These are phyloP conservation scores for Psophocarpus tetragonolobus DNA, from an alignment of 306 rosid genomes.

Conservation along the genomic window DNA sequence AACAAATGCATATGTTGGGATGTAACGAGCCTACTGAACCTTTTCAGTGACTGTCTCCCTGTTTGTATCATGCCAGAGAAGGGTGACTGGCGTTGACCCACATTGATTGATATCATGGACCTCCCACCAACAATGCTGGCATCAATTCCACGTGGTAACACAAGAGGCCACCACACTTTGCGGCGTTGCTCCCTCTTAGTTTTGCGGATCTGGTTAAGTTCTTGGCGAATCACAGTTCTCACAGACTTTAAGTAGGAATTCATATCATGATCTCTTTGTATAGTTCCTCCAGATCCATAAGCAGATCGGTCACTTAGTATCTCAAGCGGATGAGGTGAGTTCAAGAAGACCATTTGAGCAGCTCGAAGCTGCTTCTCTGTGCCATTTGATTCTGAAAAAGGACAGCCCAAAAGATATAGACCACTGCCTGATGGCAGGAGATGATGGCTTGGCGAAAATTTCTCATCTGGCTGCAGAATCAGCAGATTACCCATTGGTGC, in stretches of 20 bases:
- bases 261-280: slow-evolving; percentile 95
- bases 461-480: slow-evolving; percentile 90
- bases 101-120: slow-evolving; percentile 40
- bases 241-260: slow-evolving; percentile 69
- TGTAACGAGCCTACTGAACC: slow-evolving; percentile 76
- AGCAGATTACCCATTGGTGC: slow-evolving; percentile 90
- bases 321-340: slow-evolving; percentile 97
- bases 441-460: slow-evolving; percentile 81
- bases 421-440: slow-evolving; percentile 92
- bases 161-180: slow-evolving; percentile 80
- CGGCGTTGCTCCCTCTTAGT: slow-evolving; percentile 60
- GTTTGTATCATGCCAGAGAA: slow-evolving; percentile 63
- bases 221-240: slow-evolving; percentile 72
- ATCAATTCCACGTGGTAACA: slow-evolving; percentile 40
- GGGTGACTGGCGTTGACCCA: slow-evolving; percentile 49
- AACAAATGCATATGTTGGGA: slow-evolving; percentile 79
- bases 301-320: slow-evolving; percentile 79
- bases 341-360: slow-evolving; percentile 67
- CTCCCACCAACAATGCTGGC: slow-evolving; percentile 53
- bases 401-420: slow-evolving; percentile 60
- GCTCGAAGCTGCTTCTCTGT: slow-evolving; percentile 67
- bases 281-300: slow-evolving; percentile 79
- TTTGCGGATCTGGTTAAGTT: slow-evolving; percentile 65
- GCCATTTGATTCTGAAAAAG: slow-evolving; percentile 47
- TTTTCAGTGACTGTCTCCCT: slow-evolving; percentile 70